Base-by-base conservation (phyloP, 352 stramenopile genomes). In the Pythium phragmitis region DNA sequence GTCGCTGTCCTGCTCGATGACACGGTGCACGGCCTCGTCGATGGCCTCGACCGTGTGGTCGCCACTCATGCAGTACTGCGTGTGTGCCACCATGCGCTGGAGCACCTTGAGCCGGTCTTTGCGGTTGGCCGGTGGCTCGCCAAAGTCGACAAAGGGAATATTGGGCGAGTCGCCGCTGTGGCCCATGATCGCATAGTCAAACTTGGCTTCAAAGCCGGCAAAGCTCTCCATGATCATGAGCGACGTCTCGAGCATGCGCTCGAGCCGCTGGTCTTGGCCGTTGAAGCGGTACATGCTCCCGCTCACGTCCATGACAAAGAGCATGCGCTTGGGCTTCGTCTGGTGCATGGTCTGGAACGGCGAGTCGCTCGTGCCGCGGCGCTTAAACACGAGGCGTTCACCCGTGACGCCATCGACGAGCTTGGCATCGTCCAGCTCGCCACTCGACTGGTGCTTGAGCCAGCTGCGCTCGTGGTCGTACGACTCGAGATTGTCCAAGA, bases 171-270 rank as follows among this genome's bases (percentile, higher is more conserved):
- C 86, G 3, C 95, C 95, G 61, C 82, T 97, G 76, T 98, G 96
- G 9, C 94, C 96, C 58, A 97, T 82, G 71, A 99, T 97, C 28
- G 76, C 77, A 63, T 97, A 96, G 57, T 97, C 84, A 37, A 98
- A 96, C 63, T 94, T 82, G 50, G 79, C 73, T 55, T 98, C 91
- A 45, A 94, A 88, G 48, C 89, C 92, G 1, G 89, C 80, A 63
- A 98, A 91, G 56, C 79, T 89, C 74, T 99, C 95, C 94, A 99
- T 98, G 60, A 99, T 90, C 88, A 99, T 96, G 34, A 97, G 71
- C 17, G 92, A 88, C 9, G 94, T 96, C 76, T 98, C 96, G 6
- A 98, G 74, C 46, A 96, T 87, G 43, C 94, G 88, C 46, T 98
- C 80, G 1, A 99, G 80, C 13, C 96, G 87, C n/a, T 87, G 73